These are phyloP conservation scores for Clathrospora elynae DNA, from an alignment of 2,329 filamentous ascomycete species.

Conservation along the genomic window DNA sequence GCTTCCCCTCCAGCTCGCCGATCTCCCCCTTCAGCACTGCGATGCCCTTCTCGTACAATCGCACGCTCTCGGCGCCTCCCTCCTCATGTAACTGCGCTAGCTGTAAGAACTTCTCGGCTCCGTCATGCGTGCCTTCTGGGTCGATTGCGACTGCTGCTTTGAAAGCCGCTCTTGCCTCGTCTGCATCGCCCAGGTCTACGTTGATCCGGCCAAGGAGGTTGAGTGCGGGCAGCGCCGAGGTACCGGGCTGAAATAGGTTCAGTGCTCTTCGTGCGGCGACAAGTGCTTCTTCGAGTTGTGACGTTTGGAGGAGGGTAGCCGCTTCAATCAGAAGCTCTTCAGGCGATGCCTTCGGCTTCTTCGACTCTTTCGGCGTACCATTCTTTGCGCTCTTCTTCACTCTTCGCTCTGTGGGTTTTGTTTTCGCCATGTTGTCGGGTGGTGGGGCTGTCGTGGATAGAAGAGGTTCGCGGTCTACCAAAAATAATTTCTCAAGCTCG, in stretches of 20 bases:
- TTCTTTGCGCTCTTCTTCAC: constrained; percentile 42
- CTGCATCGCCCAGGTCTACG: constrained; percentile 80
- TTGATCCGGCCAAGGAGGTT: constrained; percentile 81
- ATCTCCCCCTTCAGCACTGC: constrained; percentile 74
- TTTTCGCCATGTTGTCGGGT: constrained; percentile 54
- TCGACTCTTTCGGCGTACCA: constrained; percentile 49
- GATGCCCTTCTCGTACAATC: constrained; percentile 70
- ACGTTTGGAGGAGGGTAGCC: constrained; percentile 61
- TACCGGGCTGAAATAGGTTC: constrained; percentile 51
- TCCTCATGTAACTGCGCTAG: constrained; percentile 82
- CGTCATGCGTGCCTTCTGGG: constrained; percentile 78
- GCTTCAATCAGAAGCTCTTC: constrained; percentile 63
- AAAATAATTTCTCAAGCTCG: constrained; percentile 30
- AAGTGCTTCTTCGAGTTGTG: constrained; percentile 63
- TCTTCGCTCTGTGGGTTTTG: constrained; percentile 55
- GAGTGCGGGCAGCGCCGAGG: constrained; percentile 65
- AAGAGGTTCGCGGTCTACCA: constrained; percentile 13
- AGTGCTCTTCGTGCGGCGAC: constrained; percentile 60
- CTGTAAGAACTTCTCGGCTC: constrained; percentile 93
- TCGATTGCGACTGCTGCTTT: constrained; percentile 75
- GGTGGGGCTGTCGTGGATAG: constrained; percentile 1
- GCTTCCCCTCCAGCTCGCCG: constrained; percentile 61
- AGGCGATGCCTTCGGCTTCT: constrained; percentile 57
- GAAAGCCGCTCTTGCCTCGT: constrained; percentile 74
- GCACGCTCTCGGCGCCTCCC: constrained; percentile 64